Conservation (phyloP, 1,284 basidiomycete species). For the Gymnopus androsaceus region DNA sequence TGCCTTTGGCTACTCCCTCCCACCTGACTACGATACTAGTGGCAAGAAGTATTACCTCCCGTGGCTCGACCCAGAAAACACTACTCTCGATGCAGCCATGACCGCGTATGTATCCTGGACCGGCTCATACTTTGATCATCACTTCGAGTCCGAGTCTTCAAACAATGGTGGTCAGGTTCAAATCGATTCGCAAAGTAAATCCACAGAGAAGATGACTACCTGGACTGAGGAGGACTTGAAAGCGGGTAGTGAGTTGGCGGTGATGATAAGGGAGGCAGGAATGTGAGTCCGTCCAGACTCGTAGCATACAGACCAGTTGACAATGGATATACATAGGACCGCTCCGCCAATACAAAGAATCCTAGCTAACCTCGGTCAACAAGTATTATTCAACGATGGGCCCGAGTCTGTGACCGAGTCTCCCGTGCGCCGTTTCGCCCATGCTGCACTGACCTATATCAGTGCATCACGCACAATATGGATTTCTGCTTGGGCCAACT, state of each 20-base stretch:
- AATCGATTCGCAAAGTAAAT: constrained; percentile 15
- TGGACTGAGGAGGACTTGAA: constrained; percentile 27
- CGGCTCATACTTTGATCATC: constrained; percentile 31
- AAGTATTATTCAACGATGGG: constrained; percentile 27
- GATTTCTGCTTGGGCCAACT: constrained; percentile 28
- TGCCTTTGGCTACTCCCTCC: constrained; percentile 28
- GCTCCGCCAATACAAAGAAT: constrained; percentile 22
- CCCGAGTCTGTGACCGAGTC: constrained; percentile 20
- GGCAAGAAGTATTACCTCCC: constrained; percentile 20
- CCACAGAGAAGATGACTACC: constrained; percentile 14
- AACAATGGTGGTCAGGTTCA: not conserved
- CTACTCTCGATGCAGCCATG: constrained; percentile 21
- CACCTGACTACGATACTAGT: constrained; percentile 9
- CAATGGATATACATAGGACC: not conserved
- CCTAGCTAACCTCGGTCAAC: constrained; percentile 21
- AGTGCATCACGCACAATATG: constrained; percentile 24
- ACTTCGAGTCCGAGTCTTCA: not conserved
- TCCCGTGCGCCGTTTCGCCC: constrained; percentile 26
- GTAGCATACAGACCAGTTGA: not conserved
- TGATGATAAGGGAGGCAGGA: constrained; percentile 22
- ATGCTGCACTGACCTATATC: constrained; percentile 28
- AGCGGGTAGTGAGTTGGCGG: constrained; percentile 20
- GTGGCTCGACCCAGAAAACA: constrained; percentile 24
- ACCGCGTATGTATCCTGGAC: constrained; percentile 29
- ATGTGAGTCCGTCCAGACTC: constrained; percentile 22